Base-by-base conservation (phyloP, 2,329 filamentous ascomycete species). In the Phoma sp. region DNA sequence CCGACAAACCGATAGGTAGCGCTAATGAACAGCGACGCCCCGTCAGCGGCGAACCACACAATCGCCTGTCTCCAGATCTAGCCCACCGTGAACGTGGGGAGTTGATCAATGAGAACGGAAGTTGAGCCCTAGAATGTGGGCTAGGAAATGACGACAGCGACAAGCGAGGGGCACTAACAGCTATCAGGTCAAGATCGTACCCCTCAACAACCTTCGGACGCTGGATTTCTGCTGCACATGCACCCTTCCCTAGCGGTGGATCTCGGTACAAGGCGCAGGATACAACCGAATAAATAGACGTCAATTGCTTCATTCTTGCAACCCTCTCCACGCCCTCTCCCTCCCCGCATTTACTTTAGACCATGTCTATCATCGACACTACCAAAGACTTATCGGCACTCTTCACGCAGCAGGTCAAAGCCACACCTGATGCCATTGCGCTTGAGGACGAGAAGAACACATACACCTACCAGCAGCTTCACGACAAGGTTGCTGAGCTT, bases 391-490 rank as follows among this genome's bases (percentile, higher is more conserved):
- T 93, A 55, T 85, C 88, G 43, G 85, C 88, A 27, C 84, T 92
- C 60, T 92, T 93, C 72, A 77, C 79, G 61, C 77, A 85, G 62
- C 90, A 94, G 79, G 90, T 85, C 49, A 78, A 82, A 60, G 81
- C 82, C 24, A 90, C 89, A 0, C 90, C 90, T 5, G 78, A 90
- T 75, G 84, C 85, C 31, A 72, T 89, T 68, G 90, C 90, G 19
- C 77, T 92, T 51, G 89, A 93, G 72, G 90, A 93, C 75, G 88
- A 87, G 60, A 79, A 77, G 35, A 79, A 80, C 54, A 84, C 79
- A 44, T 87, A 90, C 70, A 92, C 89, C 44, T 94, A 94, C 73
- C 81, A 83, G 41, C 83, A 92, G 78, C 83, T 94, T 53, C 88
- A 92, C 69, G 74, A 81, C 43, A 85, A 87, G 72, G 88, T 90